phyloP scores from a whole-genome alignment of 805 yeast genomes.

The Clavispora carvajalis region DNA sequence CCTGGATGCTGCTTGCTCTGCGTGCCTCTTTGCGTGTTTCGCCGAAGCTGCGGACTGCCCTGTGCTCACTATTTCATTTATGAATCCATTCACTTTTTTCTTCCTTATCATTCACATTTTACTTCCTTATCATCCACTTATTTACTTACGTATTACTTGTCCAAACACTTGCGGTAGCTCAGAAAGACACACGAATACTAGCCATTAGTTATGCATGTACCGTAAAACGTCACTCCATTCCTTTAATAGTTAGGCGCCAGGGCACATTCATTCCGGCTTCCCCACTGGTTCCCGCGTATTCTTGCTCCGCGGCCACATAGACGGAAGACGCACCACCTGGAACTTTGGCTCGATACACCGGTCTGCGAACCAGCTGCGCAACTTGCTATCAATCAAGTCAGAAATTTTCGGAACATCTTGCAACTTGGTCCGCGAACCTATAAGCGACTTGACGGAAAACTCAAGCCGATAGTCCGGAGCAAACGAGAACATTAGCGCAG shows the following conservation, averaged over 20 bases:
- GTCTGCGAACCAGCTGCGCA: conserved; percentile 86
- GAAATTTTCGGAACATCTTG: conserved; percentile 92
- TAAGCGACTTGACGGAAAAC: conserved; percentile 79
- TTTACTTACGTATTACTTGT: too few relatives aligned
- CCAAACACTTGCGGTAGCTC: too few relatives aligned
- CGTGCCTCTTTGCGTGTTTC: too few relatives aligned
- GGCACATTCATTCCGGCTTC: not conserved
- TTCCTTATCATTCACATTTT: too few relatives aligned
- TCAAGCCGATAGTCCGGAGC: conserved; percentile 88
- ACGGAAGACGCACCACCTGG: conserved; percentile 79
- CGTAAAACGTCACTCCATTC: too few relatives aligned
- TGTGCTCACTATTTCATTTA: too few relatives aligned
- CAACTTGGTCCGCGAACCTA: conserved; percentile 87
- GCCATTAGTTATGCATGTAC: too few relatives aligned
- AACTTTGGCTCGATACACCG: conserved; percentile 92
- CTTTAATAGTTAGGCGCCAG: too few relatives aligned
- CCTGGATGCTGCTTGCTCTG: too few relatives aligned
- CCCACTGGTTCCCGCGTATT: conserved; percentile 31
- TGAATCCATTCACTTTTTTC: not conserved
- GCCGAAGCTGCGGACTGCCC: too few relatives aligned
- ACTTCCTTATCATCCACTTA: too few relatives aligned
- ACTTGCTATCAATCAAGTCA: conserved; percentile 72
- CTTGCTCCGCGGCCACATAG: conserved; percentile 68
- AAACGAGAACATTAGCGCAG: conserved; percentile 83
- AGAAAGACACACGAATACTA: too few relatives aligned